Percentiles rank a stretch among this genome's conserved stretches.
Conservation (phyloP, 768 basidiomycete genomes). For the Pleurotus djamor region DNA sequence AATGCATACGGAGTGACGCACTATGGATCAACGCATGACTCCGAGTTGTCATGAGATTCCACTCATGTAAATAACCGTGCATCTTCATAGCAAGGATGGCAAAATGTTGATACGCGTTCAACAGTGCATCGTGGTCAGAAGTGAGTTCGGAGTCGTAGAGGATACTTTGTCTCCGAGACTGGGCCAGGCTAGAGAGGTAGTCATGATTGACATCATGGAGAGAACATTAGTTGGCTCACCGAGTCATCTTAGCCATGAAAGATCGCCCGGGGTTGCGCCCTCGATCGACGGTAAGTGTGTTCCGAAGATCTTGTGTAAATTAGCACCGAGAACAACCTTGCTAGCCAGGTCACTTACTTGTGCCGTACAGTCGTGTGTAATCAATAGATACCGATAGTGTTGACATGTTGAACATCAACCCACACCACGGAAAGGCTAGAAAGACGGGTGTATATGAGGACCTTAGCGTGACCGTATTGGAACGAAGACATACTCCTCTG, state of each 20-base stretch:
- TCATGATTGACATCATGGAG: background rate
- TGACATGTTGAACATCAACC: constrained; percentile 71
- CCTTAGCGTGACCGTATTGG: background rate
- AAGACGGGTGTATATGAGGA: background rate
- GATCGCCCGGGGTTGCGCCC: constrained; percentile 60
- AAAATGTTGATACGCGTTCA: constrained; percentile 89
- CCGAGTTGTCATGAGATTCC: constrained; percentile 43
- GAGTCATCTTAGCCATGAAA: constrained; percentile 74
- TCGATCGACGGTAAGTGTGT: constrained; percentile 71
- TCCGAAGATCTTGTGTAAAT: constrained; percentile 39
- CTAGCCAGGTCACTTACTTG: constrained; percentile 39
- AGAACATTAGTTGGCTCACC: constrained; percentile 37
- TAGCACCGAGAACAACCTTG: background rate
- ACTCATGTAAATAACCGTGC: constrained; percentile 73
- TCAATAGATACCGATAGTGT: constrained; percentile 80
- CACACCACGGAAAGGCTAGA: constrained; percentile 93
- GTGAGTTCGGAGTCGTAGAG: constrained; percentile 79
- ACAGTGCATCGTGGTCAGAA: constrained; percentile 52
- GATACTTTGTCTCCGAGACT: constrained; percentile 74
- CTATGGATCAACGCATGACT: constrained; percentile 53
- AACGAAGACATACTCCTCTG: constrained; percentile 34
- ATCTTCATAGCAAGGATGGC: constrained; percentile 83
- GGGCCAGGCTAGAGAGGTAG: constrained; percentile 50
- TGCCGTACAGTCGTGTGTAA: constrained; percentile 64
- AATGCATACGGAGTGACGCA: constrained; percentile 24